Percentiles rank a stretch among this genome's conserved stretches.
Evolutionary conservation across 306 rosid genomes (phyloP).

Genomic region (Urtica urens): DNA sequence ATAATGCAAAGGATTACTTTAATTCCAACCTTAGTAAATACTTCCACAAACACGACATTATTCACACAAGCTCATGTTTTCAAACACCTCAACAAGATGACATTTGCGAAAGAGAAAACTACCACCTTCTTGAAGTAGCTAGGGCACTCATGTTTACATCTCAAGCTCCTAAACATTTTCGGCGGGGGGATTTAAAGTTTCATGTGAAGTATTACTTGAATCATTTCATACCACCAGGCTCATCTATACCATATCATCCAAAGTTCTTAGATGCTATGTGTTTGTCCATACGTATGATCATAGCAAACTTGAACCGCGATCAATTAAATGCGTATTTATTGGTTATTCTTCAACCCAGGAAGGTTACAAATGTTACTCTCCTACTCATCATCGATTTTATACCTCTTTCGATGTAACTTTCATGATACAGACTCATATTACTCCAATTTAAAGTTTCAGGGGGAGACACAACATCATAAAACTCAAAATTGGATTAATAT

Average conservation of each 20-base stretch:
- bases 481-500: too few species aligned
- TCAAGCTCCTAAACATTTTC: background rate
- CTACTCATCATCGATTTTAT: background rate
- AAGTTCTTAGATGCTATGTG: background rate
- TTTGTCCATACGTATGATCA: slow-evolving; percentile 1
- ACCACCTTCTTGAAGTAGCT: slow-evolving; percentile 4
- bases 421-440: too few species aligned
- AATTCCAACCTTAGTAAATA: background rate
- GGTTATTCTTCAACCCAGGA: background rate
- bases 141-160: background rate
- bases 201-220: background rate
- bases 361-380: slow-evolving; percentile 4
- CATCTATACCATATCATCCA: background rate
- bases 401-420: background rate
- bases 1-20: background rate
- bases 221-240: background rate
- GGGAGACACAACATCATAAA: too few species aligned
- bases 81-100: background rate
- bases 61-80: background rate
- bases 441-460: too few species aligned
- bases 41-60: background rate
- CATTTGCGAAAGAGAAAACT: background rate
- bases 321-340: slow-evolving; percentile 1
- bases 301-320: slow-evolving; percentile 5
- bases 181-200: background rate